phyloP scores from a whole-genome alignment of 129 eudicot genomes.

The Apium graveolens region DNA sequence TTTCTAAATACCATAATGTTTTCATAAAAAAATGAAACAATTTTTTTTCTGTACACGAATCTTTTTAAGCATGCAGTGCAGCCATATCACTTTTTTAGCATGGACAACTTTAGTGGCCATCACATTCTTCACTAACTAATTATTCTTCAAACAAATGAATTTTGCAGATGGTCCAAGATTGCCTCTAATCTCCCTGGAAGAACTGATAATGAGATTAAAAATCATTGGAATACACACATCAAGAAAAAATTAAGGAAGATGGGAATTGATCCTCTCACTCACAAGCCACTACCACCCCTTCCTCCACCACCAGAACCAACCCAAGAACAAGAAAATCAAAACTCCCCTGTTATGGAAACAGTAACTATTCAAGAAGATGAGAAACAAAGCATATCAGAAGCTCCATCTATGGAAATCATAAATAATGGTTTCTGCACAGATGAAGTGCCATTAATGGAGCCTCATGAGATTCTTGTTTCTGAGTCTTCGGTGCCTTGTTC shows the following conservation, averaged over 20 bases:
- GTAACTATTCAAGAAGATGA: slow-evolving; percentile 22
- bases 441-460: slow-evolving; percentile 62
- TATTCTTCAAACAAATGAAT: neutral
- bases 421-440: slow-evolving; percentile 48
- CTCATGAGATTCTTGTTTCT: slow-evolving; percentile 55
- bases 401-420: slow-evolving; percentile 12
- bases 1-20: neutral
- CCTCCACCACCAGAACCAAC: slow-evolving; percentile 16
- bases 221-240: slow-evolving; percentile 91
- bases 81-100: neutral
- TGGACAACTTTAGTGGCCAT: slow-evolving; percentile 7
- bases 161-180: slow-evolving; percentile 76
- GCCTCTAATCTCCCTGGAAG: slow-evolving; percentile 90
- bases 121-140: slow-evolving; percentile 5
- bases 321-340: slow-evolving; percentile 15
- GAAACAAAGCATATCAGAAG: slow-evolving; percentile 16
- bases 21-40: neutral
- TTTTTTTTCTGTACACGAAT: neutral
- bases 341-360: neutral
- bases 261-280: slow-evolving; percentile 92
- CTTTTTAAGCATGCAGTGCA: slow-evolving; percentile 9
- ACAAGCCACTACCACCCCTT: slow-evolving; percentile 47
- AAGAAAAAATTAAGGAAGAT: slow-evolving; percentile 78
- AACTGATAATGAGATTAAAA: slow-evolving; percentile 84
- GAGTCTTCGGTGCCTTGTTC: slow-evolving; percentile 20